phyloP scores from a whole-genome alignment of 352 stramenopile species.

The Globisporangium splendens region DNA sequence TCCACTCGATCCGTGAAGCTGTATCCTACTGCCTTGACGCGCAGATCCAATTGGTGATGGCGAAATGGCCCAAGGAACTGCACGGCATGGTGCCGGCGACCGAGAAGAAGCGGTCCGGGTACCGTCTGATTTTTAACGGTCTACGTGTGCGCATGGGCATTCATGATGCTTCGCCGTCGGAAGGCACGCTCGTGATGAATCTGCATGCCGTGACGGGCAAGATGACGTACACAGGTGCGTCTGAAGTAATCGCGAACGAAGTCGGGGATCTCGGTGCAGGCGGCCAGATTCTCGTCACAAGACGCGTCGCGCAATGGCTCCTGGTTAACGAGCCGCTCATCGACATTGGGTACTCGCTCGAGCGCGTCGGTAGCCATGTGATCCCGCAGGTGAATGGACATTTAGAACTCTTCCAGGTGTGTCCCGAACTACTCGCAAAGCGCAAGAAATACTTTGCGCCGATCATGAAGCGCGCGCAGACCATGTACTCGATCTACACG shows the following conservation, averaged over 20 bases:
- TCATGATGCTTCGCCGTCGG: conserved; percentile 9
- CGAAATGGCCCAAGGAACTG: conserved; percentile 60
- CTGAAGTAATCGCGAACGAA: conserved; percentile 46
- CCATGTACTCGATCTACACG: conserved; percentile 11
- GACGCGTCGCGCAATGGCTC: conserved; percentile 44
- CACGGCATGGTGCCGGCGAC: conserved; percentile 43
- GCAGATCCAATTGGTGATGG: conserved; percentile 47
- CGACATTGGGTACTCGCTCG: conserved; percentile 18
- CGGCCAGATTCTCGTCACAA: conserved; percentile 49
- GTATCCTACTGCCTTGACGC: conserved; percentile 61
- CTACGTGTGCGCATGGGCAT: conserved; percentile 37
- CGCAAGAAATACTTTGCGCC: conserved; percentile 17
- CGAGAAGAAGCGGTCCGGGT: conserved; percentile 21
- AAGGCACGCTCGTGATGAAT: conserved; percentile 15
- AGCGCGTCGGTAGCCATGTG: conserved; percentile 27
- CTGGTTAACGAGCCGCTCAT: conserved; percentile 27
- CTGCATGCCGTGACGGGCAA: conserved; percentile 48
- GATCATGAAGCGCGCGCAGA: conserved; percentile 15
- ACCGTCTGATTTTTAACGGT: conserved; percentile 44
- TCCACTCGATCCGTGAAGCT: conserved; percentile 61
- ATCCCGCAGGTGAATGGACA: conserved; percentile 38
- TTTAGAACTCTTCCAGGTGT: conserved; percentile 42
- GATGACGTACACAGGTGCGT: conserved; percentile 41
- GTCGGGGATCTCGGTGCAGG: conserved; percentile 45
- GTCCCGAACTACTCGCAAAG: conserved; percentile 20